Percentiles rank a stretch among this genome's conserved stretches.
Evolutionary conservation across 108 stramenopile genomes (phyloP).

Genomic region (Cyclotella baltica): DNA sequence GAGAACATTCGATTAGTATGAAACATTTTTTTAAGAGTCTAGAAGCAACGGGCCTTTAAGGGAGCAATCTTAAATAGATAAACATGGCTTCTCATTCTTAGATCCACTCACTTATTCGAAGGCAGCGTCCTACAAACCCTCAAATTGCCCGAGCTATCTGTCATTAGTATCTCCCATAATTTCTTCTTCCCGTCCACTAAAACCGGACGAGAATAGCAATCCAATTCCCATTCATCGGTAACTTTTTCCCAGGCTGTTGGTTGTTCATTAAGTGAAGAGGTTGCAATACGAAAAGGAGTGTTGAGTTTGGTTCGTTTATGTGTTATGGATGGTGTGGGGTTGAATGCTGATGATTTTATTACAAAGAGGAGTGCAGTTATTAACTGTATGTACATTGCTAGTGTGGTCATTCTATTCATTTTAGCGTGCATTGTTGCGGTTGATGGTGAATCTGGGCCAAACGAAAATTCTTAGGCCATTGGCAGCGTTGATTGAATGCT

Average conservation of each 20-base stretch:
- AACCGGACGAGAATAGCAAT: conserved; percentile 94
- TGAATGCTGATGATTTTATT: conserved; percentile 13
- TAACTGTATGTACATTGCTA: conserved; percentile 4
- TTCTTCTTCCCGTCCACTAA: conserved; percentile 85
- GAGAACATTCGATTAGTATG: neutral
- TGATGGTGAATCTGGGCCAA: no score
- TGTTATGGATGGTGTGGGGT: neutral
- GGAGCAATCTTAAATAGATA: neutral
- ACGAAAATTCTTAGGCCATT: no score
- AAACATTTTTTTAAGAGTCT: neutral
- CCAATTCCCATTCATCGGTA: conserved; percentile 86
- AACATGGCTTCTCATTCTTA: no score
- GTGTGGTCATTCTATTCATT: neutral
- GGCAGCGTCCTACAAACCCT: conserved; percentile 72
- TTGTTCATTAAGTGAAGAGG: neutral
- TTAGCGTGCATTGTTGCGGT: neutral
- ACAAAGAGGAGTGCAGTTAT: neutral
- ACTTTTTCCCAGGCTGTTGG: conserved; percentile 34
- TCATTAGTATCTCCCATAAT: conserved; percentile 96
- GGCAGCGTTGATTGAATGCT: no score
- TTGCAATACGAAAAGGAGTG: neutral
- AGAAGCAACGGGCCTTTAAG: neutral
- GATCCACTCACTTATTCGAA: conserved; percentile 71
- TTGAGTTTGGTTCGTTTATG: neutral
- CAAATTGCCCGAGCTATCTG: conserved; percentile 86